A percentile compares a stretch with the other conserved stretches of the same genome.
phyloP scores from a whole-genome alignment of 352 stramenopile genomes.

The Pythium rishiriense region DNA sequence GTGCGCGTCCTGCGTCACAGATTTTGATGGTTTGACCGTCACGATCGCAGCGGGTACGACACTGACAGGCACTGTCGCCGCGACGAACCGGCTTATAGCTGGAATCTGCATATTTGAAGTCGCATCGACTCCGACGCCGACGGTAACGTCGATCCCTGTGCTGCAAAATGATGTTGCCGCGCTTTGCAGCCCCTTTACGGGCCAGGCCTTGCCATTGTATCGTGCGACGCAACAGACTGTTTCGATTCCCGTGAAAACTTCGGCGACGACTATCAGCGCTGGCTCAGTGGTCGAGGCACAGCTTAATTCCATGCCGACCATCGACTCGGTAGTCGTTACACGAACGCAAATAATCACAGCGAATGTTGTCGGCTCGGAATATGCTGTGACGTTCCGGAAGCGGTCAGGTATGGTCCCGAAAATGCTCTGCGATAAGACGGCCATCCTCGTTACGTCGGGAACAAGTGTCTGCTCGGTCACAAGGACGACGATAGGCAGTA shows the following conservation, averaged over 20 bases:
- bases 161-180: conserved; percentile 42
- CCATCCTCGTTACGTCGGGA: conserved; percentile 36
- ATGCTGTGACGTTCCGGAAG: conserved; percentile 64
- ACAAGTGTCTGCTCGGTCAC: conserved; percentile 34
- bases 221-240: conserved; percentile 45
- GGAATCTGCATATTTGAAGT: conserved; percentile 67
- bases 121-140: conserved; percentile 12
- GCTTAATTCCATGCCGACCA: conserved; percentile 40
- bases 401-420: conserved; percentile 61
- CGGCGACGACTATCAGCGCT: conserved; percentile 34
- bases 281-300: conserved; percentile 42
- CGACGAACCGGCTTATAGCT: conserved; percentile 41
- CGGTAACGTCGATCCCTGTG: conserved; percentile 38
- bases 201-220: conserved; percentile 47
- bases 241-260: conserved; percentile 47
- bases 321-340: conserved; percentile 53
- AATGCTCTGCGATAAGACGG: conserved; percentile 39
- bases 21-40: conserved; percentile 62
- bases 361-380: conserved; percentile 58
- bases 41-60: conserved; percentile 39
- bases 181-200: conserved; percentile 54
- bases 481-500: conserved; percentile 50
- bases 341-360: conserved; percentile 36
- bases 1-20: conserved; percentile 64
- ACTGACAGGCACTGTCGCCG: conserved; percentile 32